Percentiles rank a stretch among this genome's conserved stretches.
phyloP scores from a whole-genome alignment of 768 basidiomycete genomes.

The Multifurca ochricompacta region DNA sequence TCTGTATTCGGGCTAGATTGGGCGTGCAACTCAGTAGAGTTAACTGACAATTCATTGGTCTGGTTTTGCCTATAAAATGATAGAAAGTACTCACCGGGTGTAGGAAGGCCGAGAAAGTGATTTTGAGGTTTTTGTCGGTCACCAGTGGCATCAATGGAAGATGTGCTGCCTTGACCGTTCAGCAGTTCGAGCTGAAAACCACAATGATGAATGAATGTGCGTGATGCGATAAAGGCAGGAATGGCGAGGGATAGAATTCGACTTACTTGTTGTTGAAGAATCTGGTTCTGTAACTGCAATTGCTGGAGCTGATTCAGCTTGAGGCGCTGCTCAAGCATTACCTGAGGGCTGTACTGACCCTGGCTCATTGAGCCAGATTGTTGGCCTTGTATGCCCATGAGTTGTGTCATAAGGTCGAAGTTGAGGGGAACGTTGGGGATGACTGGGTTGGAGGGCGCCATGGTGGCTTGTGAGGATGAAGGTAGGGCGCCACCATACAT shows the following conservation, averaged over 20 bases:
- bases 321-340: slow-evolving; percentile 68
- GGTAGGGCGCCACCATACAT: slow-evolving; percentile 19
- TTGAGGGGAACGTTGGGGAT: slow-evolving; percentile 27
- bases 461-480: slow-evolving; percentile 14
- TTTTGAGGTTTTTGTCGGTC: slow-evolving; percentile 23
- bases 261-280: slow-evolving; percentile 83
- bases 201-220: neutral
- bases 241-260: neutral
- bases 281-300: slow-evolving; percentile 72
- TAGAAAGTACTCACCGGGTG: slow-evolving; percentile 47
- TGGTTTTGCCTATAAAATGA: slow-evolving; percentile 28
- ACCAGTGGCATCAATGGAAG: slow-evolving; percentile 25
- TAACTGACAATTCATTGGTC: neutral
- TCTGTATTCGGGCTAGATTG: slow-evolving; percentile 41
- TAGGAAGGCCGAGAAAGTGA: slow-evolving; percentile 45
- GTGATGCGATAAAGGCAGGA: neutral
- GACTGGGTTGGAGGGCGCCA: slow-evolving; percentile 15
- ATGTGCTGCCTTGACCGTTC: slow-evolving; percentile 30
- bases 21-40: slow-evolving; percentile 58
- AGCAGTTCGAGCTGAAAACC: slow-evolving; percentile 26
- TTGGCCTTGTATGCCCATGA: slow-evolving; percentile 42
- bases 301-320: slow-evolving; percentile 72
- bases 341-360: slow-evolving; percentile 34
- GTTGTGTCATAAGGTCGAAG: slow-evolving; percentile 43
- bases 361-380: slow-evolving; percentile 21